phyloP scores from a whole-genome alignment of 257 asterid genomes.

The Sherardia arvensis region DNA sequence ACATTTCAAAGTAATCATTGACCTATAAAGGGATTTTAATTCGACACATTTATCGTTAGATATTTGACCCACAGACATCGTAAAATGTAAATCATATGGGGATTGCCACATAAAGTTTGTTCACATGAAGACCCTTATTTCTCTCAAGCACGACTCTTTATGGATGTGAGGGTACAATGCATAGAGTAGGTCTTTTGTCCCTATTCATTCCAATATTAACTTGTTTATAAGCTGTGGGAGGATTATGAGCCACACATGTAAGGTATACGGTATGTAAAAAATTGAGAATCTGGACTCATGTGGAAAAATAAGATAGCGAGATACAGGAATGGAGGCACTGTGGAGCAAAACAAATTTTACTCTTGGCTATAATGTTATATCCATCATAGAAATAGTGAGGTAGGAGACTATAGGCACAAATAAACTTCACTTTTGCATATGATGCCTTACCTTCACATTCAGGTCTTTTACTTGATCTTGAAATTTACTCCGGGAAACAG shows the following conservation, averaged over 20 bases:
- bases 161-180: not conserved
- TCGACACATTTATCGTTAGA: not conserved
- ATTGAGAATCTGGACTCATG: not conserved
- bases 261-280: not conserved
- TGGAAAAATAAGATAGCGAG: not conserved
- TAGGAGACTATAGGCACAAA: not conserved
- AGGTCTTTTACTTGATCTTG: constrained; percentile 88
- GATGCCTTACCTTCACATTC: constrained; percentile 63
- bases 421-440: not conserved
- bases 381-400: too few relatives aligned
- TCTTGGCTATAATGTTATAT: not conserved
- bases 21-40: not conserved
- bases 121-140: not conserved
- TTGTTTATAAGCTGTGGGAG: not conserved
- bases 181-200: not conserved
- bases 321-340: too few relatives aligned
- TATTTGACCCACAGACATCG: not conserved
- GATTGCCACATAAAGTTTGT: not conserved
- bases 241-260: not conserved
- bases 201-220: not conserved
- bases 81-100: not conserved
- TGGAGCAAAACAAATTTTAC: not conserved
- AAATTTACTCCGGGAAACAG: constrained; percentile 64
- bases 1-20: constrained; percentile 1
- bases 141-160: not conserved